Evolutionary conservation across 176 grass and related monocot species (phyloP).

Genomic region (Ananas comosus): DNA sequence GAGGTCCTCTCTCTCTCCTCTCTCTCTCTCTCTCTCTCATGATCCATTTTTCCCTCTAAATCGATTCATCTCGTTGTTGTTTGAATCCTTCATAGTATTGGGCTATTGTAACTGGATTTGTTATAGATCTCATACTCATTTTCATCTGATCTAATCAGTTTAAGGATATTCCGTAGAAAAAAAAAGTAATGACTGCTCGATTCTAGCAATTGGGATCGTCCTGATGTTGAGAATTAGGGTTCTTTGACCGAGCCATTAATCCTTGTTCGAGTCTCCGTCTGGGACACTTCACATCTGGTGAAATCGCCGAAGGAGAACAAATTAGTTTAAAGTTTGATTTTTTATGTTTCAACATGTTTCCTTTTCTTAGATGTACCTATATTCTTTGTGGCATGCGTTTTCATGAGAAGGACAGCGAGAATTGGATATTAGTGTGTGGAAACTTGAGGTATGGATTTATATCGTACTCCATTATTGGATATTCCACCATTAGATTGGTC

Average conservation of each 20-base stretch:
- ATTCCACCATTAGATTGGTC: not conserved
- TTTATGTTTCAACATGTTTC: too few species aligned
- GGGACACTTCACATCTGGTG: too few species aligned
- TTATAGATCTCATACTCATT: too few species aligned
- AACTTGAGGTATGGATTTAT: not conserved
- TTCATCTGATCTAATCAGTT: too few species aligned
- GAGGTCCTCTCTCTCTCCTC: constrained; percentile 21
- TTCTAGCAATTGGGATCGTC: too few species aligned
- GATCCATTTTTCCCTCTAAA: not conserved
- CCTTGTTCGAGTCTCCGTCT: not conserved
- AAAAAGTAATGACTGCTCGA: too few species aligned
- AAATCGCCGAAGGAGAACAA: too few species aligned
- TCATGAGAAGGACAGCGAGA: not conserved
- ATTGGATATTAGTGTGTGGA: not conserved
- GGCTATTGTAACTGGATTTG: too few species aligned
- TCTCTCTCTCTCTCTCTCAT: not conserved
- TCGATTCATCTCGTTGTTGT: not conserved
- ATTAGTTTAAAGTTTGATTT: too few species aligned
- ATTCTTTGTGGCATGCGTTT: not conserved
- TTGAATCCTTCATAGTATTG: too few species aligned
- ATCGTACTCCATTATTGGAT: not conserved
- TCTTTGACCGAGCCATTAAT: not conserved
- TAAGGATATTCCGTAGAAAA: too few species aligned
- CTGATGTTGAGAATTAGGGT: not conserved
- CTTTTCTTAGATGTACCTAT: not conserved